A percentile compares a stretch with the other conserved stretches of the same genome.
Evolutionary conservation across 2,329 filamentous ascomycete genomes (phyloP).

Genomic region (Huntiella bhutanensis): DNA sequence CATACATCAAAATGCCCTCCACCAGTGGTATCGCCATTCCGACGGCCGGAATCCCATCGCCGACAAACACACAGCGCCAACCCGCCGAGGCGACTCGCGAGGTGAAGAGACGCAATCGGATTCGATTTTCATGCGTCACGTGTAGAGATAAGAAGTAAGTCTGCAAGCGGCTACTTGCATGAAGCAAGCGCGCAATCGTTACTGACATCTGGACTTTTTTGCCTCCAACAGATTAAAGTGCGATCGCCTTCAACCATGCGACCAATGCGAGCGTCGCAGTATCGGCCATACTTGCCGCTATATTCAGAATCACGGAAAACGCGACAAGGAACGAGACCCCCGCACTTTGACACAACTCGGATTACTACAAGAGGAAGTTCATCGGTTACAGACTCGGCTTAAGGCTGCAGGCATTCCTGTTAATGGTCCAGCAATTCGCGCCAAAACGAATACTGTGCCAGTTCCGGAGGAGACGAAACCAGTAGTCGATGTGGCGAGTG

Average conservation of each 20-base stretch:
- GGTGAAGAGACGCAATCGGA: conserved; percentile 17
- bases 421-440: not conserved
- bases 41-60: not conserved
- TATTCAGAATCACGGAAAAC: conserved; percentile 14
- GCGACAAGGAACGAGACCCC: not conserved
- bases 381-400: not conserved
- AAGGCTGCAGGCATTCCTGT: not conserved
- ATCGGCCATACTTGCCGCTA: conserved; percentile 15
- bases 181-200: too few relatives aligned
- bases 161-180: too few relatives aligned
- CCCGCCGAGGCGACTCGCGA: conserved; percentile 2
- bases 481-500: not conserved
- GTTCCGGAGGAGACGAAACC: too few relatives aligned
- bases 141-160: conserved; percentile 19
- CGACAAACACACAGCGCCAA: not conserved
- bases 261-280: conserved; percentile 18
- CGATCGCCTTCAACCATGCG: conserved; percentile 18
- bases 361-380: not conserved
- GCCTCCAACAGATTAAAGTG: conserved; percentile 17
- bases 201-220: too few relatives aligned
- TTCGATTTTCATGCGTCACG: conserved; percentile 18
- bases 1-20: not conserved
- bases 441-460: not conserved
- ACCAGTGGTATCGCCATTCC: conserved; percentile 1
- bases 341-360: not conserved